Evolutionary conservation across 306 rosid species (phyloP).

Genomic region (Psophocarpus tetragonolobus): DNA sequence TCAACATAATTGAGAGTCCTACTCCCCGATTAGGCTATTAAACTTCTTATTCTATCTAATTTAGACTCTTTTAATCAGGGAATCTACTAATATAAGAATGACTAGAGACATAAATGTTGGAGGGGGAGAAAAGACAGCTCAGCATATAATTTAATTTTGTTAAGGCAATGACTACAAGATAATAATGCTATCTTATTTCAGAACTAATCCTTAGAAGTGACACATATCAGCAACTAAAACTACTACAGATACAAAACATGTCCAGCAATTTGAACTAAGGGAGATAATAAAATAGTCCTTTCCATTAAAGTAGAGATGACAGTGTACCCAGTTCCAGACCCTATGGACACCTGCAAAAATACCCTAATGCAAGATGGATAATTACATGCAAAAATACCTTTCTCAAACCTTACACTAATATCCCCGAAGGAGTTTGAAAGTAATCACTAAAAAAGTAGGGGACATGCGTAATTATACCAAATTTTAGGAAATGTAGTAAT

Average conservation of each 20-base stretch:
- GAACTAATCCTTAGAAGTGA: not conserved
- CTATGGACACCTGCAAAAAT: too few relatives aligned
- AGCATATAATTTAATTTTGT: not conserved
- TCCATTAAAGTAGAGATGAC: too few relatives aligned
- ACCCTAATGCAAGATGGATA: too few relatives aligned
- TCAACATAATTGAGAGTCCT: not conserved
- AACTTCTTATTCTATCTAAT: not conserved
- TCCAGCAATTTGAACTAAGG: not conserved
- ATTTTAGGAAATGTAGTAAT: too few relatives aligned
- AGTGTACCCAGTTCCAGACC: too few relatives aligned
- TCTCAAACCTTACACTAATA: too few relatives aligned
- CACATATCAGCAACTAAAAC: not conserved
- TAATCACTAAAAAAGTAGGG: too few relatives aligned
- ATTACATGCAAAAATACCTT: too few relatives aligned
- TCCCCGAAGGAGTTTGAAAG: too few relatives aligned
- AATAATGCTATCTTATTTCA: not conserved
- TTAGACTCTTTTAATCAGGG: not conserved
- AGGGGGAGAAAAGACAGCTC: not conserved
- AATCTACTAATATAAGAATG: not conserved
- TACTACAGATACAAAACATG: conserved; percentile 3
- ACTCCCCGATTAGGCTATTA: not conserved
- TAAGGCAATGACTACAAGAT: not conserved
- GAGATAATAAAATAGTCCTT: not conserved
- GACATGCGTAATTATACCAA: too few relatives aligned
- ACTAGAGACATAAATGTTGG: not conserved